Evolutionary conservation across 1,284 basidiomycete genomes (phyloP).

Genomic region (Puccinia polysora): DNA sequence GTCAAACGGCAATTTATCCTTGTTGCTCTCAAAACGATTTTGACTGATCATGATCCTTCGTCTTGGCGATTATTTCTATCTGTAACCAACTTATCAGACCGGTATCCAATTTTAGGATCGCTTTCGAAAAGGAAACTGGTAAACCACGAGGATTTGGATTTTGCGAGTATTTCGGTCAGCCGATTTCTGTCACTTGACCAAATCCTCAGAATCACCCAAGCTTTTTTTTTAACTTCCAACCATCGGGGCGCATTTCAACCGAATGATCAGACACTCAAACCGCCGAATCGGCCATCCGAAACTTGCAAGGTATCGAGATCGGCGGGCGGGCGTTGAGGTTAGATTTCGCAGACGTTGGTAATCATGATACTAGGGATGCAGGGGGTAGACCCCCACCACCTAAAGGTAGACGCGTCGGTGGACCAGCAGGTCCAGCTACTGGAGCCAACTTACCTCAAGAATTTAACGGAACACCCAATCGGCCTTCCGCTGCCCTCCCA

Average conservation of each 20-base stretch:
- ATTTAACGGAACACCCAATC: conserved; percentile 21
- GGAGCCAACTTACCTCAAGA: conserved; percentile 2
- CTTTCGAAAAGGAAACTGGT: conserved; percentile 37
- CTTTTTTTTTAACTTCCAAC: background rate
- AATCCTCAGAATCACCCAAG: background rate
- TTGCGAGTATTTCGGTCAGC: conserved; percentile 43
- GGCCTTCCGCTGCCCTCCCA: conserved; percentile 18
- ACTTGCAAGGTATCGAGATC: conserved; percentile 71
- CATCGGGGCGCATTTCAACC: conserved; percentile 59
- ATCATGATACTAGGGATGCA: conserved; percentile 47
- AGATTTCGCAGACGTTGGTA: conserved; percentile 62
- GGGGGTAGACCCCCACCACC: conserved; percentile 29
- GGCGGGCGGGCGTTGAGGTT: conserved; percentile 78
- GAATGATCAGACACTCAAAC: conserved; percentile 78
- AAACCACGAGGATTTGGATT: conserved; percentile 43
- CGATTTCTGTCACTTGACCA: background rate
- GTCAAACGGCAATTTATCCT: no score
- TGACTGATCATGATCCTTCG: background rate
- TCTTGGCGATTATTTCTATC: background rate
- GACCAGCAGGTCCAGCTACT: conserved; percentile 51
- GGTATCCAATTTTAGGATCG: conserved; percentile 38
- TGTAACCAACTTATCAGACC: no score
- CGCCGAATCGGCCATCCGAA: conserved; percentile 74
- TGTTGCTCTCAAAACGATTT: no score
- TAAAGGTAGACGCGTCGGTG: conserved; percentile 27